phyloP scores from a whole-genome alignment of 805 yeast genomes.

The Komagataella kurtzmanii region DNA sequence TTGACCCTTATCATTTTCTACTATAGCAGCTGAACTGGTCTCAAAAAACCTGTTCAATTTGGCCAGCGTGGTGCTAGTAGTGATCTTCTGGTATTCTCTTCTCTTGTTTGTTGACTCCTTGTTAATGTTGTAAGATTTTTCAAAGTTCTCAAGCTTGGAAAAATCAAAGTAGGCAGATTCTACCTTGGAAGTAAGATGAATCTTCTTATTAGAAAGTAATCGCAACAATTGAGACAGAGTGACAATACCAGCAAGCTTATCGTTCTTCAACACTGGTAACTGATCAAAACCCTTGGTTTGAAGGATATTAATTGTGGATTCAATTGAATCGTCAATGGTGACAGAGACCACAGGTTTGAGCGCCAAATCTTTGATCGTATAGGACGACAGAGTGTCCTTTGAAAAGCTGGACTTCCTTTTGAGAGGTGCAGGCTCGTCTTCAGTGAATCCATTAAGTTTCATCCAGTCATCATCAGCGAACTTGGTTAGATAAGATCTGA shows the following conservation, averaged over 20 bases:
- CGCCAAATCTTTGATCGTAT: conserved; percentile 52
- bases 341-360: conserved; percentile 76
- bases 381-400: conserved; percentile 12
- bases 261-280: conserved; percentile 51
- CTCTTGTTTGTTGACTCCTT: conserved; percentile 41
- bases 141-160: conserved; percentile 54
- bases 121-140: conserved; percentile 48
- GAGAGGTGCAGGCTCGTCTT: conserved; percentile 12
- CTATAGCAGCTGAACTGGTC: conserved; percentile 72
- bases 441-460: conserved; percentile 64
- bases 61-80: conserved; percentile 48
- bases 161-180: conserved; percentile 57
- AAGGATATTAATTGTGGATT: conserved; percentile 53
- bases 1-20: conserved; percentile 55
- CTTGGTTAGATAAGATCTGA: conserved; percentile 77
- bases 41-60: conserved; percentile 72
- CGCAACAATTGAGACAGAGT: conserved; percentile 65
- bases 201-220: conserved; percentile 46
- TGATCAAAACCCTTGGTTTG: conserved; percentile 76
- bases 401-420: conserved; percentile 1
- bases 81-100: conserved; percentile 55
- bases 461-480: conserved; percentile 90
- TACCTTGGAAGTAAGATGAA: conserved; percentile 42
- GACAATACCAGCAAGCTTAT: conserved; percentile 58
- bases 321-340: conserved; percentile 40